These are phyloP conservation scores for Aspergillus arachidicola DNA, from an alignment of 2,329 filamentous ascomycete species.

Conservation along the genomic window DNA sequence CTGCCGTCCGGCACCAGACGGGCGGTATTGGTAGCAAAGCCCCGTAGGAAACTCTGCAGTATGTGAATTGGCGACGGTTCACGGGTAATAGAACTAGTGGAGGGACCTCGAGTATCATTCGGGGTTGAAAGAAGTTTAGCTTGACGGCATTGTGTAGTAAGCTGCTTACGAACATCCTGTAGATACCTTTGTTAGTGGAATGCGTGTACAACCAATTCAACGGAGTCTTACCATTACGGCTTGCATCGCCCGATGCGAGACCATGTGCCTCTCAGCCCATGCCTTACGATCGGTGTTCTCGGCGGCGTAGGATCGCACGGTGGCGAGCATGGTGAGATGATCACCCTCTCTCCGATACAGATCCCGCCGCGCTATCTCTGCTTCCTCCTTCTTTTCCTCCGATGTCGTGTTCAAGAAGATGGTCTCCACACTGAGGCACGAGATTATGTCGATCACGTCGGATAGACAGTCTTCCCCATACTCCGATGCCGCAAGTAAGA, in stretches of 20 bases:
- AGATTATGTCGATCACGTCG: slow-evolving; percentile 83
- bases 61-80: slow-evolving; percentile 52
- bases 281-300: slow-evolving; percentile 61
- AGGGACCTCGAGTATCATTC: slow-evolving; percentile 18
- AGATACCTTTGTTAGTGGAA: slow-evolving; percentile 3
- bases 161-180: slow-evolving; percentile 63
- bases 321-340: slow-evolving; percentile 64
- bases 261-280: slow-evolving; percentile 62
- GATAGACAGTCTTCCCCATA: slow-evolving; percentile 72
- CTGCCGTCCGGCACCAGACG: slow-evolving; percentile 62
- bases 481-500: slow-evolving; percentile 76
- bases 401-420: slow-evolving; percentile 63
- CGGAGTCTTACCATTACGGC: slow-evolving; percentile 56
- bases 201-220: neutral
- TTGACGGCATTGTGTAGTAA: slow-evolving; percentile 57
- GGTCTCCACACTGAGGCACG: slow-evolving; percentile 66
- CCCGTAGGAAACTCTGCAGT: slow-evolving; percentile 60
- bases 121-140: slow-evolving; percentile 45
- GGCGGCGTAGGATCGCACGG: slow-evolving; percentile 61
- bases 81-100: slow-evolving; percentile 17
- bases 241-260: slow-evolving; percentile 67
- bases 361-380: slow-evolving; percentile 57
- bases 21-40: slow-evolving; percentile 64
- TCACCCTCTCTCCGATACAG: slow-evolving; percentile 64
- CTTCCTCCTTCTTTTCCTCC: slow-evolving; percentile 63